Base-by-base conservation (phyloP, 495 filamentous ascomycete species). In the Chaetomium cochliodes region DNA sequence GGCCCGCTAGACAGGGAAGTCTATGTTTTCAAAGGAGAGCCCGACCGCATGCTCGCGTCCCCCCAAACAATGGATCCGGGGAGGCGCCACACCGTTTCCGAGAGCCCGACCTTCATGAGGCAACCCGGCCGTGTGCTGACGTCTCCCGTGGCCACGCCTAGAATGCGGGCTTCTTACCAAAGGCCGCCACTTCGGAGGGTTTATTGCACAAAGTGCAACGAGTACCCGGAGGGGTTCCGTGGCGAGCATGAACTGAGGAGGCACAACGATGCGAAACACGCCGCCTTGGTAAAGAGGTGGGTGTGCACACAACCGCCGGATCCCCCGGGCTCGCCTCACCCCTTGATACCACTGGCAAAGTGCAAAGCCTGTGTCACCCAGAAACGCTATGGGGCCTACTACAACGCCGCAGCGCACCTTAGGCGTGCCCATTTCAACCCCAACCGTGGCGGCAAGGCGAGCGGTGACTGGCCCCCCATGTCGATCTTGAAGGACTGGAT, bases 381-480 rank as follows among this genome's bases (percentile, higher is more conserved):
- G 60, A 86, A 88, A 63, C 94, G 94, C 72, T 98, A 98, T 69
- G 90, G 90, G 0, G 92, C 90, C n/a, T 96, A 98, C 74, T 97
- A 98, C 70, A 98, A 98, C 67, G 93, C 93, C 3, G 92, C 93
- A 12, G 93, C 93, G 6, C 94, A 98, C 75, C 81, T 98, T 12
- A 86, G 93, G 39, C 85, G 94, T 28, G 91, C 91, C 16, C 94
- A 98, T 72, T 98, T 97, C 80, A 79, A 82, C 47, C 80, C 92
- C 68, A 81, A 86, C 58, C 84, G 92, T 44, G 91, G 90, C 39
- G 92, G 92, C 16, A 94, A 93, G 71, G 91, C 90, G 2, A 92
- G 92, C 56, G 92, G 92, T 0, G 89, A 92, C 63, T 87, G 87
- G 75, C 92, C 92, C 7, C 82, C 90, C 3, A 97, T 97, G 90